Conservation (phyloP, 2,329 filamentous ascomycete genomes). For the Penicillium sp. region DNA sequence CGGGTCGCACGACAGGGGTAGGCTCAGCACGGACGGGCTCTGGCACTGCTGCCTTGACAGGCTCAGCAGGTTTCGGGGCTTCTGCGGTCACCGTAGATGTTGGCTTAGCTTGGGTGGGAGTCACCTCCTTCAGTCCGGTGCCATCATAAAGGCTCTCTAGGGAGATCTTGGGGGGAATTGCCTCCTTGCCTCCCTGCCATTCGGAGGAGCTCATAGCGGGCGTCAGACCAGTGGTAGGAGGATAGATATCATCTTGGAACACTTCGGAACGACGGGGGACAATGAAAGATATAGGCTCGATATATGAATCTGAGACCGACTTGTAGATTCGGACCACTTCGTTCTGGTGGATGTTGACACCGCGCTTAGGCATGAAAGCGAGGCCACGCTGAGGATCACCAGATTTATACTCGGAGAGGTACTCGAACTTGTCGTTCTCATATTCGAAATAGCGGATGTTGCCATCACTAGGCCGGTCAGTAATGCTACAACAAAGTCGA, state of each 20-base stretch:
- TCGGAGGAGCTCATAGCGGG: slow-evolving; percentile 75
- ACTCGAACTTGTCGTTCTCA: slow-evolving; percentile 98
- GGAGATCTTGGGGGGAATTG: slow-evolving; percentile 83
- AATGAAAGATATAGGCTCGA: slow-evolving; percentile 96
- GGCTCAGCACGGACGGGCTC: slow-evolving; percentile 23
- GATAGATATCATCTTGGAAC: slow-evolving; percentile 97
- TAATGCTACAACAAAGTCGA: not conserved
- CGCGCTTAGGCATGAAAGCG: slow-evolving; percentile 90
- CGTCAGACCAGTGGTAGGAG: slow-evolving; percentile 74
- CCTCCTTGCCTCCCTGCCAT: slow-evolving; percentile 83
- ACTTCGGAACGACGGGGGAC: slow-evolving; percentile 89
- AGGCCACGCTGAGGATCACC: slow-evolving; percentile 88
- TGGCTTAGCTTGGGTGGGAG: slow-evolving; percentile 39
- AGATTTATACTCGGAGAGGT: slow-evolving; percentile 96
- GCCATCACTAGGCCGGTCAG: slow-evolving; percentile 64
- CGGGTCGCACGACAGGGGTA: slow-evolving; percentile 43
- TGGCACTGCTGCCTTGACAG: slow-evolving; percentile 32
- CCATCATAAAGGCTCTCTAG: slow-evolving; percentile 90
- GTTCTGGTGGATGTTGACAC: slow-evolving; percentile 94
- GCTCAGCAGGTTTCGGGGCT: slow-evolving; percentile 46
- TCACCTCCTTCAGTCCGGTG: slow-evolving; percentile 70
- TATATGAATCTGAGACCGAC: slow-evolving; percentile 89
- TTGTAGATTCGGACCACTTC: slow-evolving; percentile 95
- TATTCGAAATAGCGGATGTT: slow-evolving; percentile 99
- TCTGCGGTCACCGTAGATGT: slow-evolving; percentile 35